Conservation (phyloP, 2,329 filamentous ascomycete genomes). For the Chrysoporthe puriensis region DNA sequence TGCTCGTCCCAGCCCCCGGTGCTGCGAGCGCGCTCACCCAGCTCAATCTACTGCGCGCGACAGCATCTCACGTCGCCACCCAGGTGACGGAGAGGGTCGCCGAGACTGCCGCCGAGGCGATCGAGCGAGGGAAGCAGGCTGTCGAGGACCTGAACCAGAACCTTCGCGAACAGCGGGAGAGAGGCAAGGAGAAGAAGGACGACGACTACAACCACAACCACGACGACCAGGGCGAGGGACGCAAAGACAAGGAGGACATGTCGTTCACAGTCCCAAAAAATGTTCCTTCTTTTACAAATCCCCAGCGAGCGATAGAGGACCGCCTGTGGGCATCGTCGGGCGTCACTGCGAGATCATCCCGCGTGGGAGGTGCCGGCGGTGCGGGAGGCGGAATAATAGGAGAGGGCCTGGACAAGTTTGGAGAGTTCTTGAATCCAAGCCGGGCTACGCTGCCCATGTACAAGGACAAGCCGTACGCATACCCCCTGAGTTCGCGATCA, state of each 20-base stretch:
- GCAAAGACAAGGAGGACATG: slow-evolving; percentile 49
- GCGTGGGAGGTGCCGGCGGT: slow-evolving; percentile 32
- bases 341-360: slow-evolving; percentile 44
- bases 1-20: slow-evolving; percentile 45
- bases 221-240: slow-evolving; percentile 15
- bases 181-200: slow-evolving; percentile 31
- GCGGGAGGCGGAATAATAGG: slow-evolving; percentile 45
- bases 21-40: slow-evolving; percentile 33
- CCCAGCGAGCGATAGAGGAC: slow-evolving; percentile 68
- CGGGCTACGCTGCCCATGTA: slow-evolving; percentile 80
- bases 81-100: slow-evolving; percentile 36
- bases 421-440: slow-evolving; percentile 64
- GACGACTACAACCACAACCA: slow-evolving; percentile 25
- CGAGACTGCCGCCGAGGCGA: slow-evolving; percentile 51
- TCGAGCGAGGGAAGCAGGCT: slow-evolving; percentile 53
- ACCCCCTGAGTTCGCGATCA: slow-evolving; percentile 62
- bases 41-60: slow-evolving; percentile 52
- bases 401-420: slow-evolving; percentile 64
- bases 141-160: slow-evolving; percentile 42
- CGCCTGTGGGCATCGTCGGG: slow-evolving; percentile 63
- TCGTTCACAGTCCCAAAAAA: slow-evolving; percentile 70
- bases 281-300: slow-evolving; percentile 69
- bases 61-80: slow-evolving; percentile 49
- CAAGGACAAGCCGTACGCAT: slow-evolving; percentile 94
- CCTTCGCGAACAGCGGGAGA: slow-evolving; percentile 27